These are phyloP conservation scores for Salix purpurea DNA, from an alignment of 345 rosid species.

Conservation along the genomic window DNA sequence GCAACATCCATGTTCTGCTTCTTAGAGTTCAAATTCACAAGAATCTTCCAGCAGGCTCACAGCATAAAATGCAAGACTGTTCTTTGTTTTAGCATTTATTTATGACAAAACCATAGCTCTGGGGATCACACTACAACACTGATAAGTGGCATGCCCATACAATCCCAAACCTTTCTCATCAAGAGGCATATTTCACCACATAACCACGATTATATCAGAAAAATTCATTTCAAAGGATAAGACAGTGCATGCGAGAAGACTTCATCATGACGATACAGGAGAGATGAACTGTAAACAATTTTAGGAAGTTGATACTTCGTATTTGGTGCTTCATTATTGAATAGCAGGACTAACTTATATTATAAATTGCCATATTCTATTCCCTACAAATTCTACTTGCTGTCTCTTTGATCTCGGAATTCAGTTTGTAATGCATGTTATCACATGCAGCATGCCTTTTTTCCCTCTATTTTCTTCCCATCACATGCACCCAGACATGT, in stretches of 20 bases:
- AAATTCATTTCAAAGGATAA: not conserved
- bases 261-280: not conserved
- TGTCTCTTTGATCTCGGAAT: not conserved
- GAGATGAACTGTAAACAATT: not conserved
- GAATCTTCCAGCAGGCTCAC: not conserved
- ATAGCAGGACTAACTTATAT: not conserved
- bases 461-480: not conserved
- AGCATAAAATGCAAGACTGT: not conserved
- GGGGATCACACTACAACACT: too few species aligned
- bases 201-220: too few species aligned
- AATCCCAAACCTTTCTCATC: not conserved
- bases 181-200: too few species aligned
- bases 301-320: not conserved
- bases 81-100: not conserved
- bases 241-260: not conserved
- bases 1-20: not conserved
- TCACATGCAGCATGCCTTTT: not conserved
- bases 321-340: not conserved
- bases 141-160: too few species aligned
- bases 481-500: not conserved
- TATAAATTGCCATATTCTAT: not conserved
- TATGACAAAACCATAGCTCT: too few species aligned
- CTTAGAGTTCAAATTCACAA: not conserved
- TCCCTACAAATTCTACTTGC: not conserved
- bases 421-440: not conserved